Percentiles rank a stretch among this genome's conserved stretches.
Evolutionary conservation across 306 rosid species (phyloP).

Genomic region (Acacia acuminata): DNA sequence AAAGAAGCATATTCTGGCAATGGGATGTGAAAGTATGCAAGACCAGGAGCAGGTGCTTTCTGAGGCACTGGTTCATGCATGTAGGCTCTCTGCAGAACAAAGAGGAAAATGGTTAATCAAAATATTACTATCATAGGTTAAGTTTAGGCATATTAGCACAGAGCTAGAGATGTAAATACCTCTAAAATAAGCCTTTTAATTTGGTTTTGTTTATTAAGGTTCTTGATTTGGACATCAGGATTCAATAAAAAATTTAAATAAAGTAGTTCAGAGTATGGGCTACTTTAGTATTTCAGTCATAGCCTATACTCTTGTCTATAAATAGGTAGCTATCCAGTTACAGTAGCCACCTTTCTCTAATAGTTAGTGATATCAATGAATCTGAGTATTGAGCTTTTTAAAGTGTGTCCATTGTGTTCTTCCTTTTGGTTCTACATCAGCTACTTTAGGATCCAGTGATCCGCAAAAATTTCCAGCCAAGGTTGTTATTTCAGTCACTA

Average conservation of each 20-base stretch:
- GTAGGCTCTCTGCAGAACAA: conserved; percentile 58
- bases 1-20: conserved; percentile 68
- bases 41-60: conserved; percentile 71
- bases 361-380: not conserved
- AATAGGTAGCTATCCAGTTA: not conserved
- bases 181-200: not conserved
- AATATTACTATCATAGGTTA: not conserved
- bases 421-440: not conserved
- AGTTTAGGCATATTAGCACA: conserved; percentile 3
- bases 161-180: not conserved
- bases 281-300: not conserved
- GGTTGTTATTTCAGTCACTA: not conserved
- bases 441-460: too few species aligned
- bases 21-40: conserved; percentile 81
- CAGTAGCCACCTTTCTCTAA: not conserved
- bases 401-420: not conserved
- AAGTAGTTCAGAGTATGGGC: not conserved
- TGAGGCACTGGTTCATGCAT: conserved; percentile 54
- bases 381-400: not conserved
- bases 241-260: not conserved
- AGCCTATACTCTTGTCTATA: not conserved
- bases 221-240: not conserved
- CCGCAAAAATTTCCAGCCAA: not conserved
- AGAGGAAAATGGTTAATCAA: conserved; percentile 5
- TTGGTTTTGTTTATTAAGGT: not conserved